phyloP scores from a whole-genome alignment of 257 asterid genomes.

The Solanum paucissectum region DNA sequence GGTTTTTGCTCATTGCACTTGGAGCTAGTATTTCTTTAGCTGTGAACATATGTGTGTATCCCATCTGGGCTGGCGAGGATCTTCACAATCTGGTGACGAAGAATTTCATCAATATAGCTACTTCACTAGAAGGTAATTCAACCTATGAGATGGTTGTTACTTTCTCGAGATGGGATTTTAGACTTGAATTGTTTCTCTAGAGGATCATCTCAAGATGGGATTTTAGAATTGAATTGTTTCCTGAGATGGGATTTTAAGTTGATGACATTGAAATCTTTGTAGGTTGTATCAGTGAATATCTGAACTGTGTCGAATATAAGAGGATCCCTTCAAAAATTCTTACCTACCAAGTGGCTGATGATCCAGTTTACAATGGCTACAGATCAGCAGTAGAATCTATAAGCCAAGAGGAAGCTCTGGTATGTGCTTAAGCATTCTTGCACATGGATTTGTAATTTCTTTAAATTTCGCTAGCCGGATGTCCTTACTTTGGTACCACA shows the following conservation, averaged over 20 bases:
- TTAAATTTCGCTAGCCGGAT: background rate
- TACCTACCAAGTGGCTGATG: constrained; percentile 39
- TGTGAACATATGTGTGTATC: constrained; percentile 54
- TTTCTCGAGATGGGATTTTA: background rate
- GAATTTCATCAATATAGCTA: constrained; percentile 54
- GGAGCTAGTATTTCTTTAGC: constrained; percentile 56
- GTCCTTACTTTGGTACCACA: constrained; percentile 2
- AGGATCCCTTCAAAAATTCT: constrained; percentile 39
- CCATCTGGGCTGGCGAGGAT: constrained; percentile 91
- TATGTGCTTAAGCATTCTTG: constrained; percentile 3
- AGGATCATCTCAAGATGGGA: background rate
- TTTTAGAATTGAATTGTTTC: background rate
- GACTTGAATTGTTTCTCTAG: background rate
- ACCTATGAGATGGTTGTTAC: background rate
- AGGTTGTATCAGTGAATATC: constrained; percentile 70
- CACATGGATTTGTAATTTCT: background rate
- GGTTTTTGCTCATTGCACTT: constrained; percentile 58
- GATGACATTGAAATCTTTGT: background rate
- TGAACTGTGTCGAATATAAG: constrained; percentile 30
- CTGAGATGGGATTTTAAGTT: background rate
- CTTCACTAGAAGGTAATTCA: constrained; percentile 62
- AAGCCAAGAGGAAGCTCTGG: constrained; percentile 58
- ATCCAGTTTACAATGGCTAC: constrained; percentile 52
- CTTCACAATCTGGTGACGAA: constrained; percentile 59
- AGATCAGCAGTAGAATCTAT: constrained; percentile 63